Percentiles rank a stretch among this genome's conserved stretches.
These are phyloP conservation scores for Chrysanthemum lavandulifolium DNA, from an alignment of 129 eudicot species.

Conservation along the genomic window DNA sequence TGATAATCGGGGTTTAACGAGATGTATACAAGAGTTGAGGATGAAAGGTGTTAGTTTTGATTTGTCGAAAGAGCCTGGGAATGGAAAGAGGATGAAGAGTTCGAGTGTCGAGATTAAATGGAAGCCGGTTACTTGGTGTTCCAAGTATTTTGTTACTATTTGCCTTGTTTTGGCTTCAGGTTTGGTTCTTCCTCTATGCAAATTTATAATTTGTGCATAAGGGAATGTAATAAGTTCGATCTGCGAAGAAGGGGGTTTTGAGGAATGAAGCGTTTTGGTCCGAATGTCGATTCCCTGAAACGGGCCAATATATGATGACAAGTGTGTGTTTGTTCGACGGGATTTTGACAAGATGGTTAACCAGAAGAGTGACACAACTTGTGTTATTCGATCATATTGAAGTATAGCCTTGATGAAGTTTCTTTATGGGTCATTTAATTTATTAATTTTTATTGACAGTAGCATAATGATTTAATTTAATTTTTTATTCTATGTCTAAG, in stretches of 20 bases:
- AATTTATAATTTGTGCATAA: conserved; percentile 57
- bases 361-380: conserved; percentile 33
- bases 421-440: background rate
- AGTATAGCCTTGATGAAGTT: background rate
- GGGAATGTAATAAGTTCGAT: background rate
- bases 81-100: conserved; percentile 64
- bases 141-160: conserved; percentile 44
- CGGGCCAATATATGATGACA: background rate
- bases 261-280: conserved; percentile 52
- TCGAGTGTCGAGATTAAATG: conserved; percentile 94
- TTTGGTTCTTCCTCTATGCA: conserved; percentile 56
- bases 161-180: conserved; percentile 55
- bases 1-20: conserved; percentile 55
- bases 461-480: conserved; percentile 4
- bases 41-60: conserved; percentile 87
- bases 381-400: conserved; percentile 31
- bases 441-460: background rate
- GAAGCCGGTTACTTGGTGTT: conserved; percentile 72
- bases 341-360: conserved; percentile 15
- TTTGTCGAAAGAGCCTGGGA: conserved; percentile 60
- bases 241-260: background rate
- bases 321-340: conserved; percentile 30
- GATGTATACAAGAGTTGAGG: conserved; percentile 74
- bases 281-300: conserved; percentile 20
- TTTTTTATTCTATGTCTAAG: background rate